Conservation (phyloP, 768 basidiomycete species). For the Tricholoma saponaceum region DNA sequence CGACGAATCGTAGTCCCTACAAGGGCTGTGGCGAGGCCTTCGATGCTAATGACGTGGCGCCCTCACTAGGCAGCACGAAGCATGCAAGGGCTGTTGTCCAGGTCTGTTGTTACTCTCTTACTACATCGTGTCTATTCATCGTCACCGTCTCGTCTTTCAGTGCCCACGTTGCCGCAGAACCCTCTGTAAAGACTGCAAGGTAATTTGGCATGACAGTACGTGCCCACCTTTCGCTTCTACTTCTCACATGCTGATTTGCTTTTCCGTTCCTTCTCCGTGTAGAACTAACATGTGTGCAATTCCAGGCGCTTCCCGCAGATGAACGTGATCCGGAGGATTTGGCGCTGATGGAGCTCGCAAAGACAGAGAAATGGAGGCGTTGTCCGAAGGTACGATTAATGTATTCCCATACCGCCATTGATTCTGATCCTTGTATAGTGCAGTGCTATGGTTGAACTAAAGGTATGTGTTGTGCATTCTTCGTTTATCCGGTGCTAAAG, state of each 20-base stretch:
- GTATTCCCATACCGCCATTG: not conserved
- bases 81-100: not conserved
- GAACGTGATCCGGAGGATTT: not conserved
- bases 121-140: not conserved
- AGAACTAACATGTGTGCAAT: not conserved
- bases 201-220: not conserved
- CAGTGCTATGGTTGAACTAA: not conserved
- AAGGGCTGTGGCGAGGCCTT: not conserved
- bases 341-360: not conserved
- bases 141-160: not conserved
- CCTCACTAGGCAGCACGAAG: not conserved
- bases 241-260: not conserved
- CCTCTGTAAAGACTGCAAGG: not conserved
- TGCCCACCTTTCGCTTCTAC: not conserved
- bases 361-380: not conserved
- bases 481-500: not conserved
- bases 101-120: not conserved
- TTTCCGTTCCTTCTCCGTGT: not conserved
- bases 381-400: not conserved
- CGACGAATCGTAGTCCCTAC: not conserved
- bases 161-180: not conserved
- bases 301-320: not conserved
- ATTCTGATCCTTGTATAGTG: not conserved
- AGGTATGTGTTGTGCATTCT: not conserved
- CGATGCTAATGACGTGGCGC: not conserved